Evolutionary conservation across 2,329 filamentous ascomycete genomes (phyloP), one percentile per base, ranked within the genome.

Genomic region (Penicillium sp.): DNA sequence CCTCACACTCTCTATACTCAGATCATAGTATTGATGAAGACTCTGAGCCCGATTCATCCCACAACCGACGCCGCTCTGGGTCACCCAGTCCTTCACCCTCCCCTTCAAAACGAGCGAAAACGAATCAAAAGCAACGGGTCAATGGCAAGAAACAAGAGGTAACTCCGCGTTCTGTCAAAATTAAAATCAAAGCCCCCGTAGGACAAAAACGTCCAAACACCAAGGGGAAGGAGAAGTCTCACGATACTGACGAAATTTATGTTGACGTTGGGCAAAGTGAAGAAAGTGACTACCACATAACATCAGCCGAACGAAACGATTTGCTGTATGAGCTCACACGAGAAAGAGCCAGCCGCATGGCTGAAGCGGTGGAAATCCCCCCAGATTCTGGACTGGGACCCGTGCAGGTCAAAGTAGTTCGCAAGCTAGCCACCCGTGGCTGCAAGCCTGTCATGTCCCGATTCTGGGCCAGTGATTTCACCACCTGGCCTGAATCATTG

Each of bases 401-500:
- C 26, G 79, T 81, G 52, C 82, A 85, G 54, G 78, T 81, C 42
- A 77, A 78, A 33, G 71, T 86, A 2, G 81, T 81, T 61, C 78
- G 80, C 56, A 81, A 81, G 56, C 76, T 86, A 29, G 77, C 77
- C 6, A 78, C 81, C 72, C 81, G 84, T 43, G 84, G 84, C 16
- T 81, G 79, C 52, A 83, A 86, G 69, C 80, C 84, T 10, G 68
- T 86, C 1, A 66, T 87, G 13, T 82, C 82, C 1, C 67, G 70
- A 13, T 73, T 73, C 58, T 86, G 83, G 82, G 72, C 75, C 45
- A 68, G 78, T 49, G 83, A 86, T 60, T 85, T 85, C 59, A 71
- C 72, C 9, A 83, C 79, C 16, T 66, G 87, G 14, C 84, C 84
- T 2, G 74, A 79, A 9, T 74, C 76, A 9, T 68, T 87, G 1